Evolutionary conservation across 2,329 filamentous ascomycete genomes (phyloP).

Genomic region (Hypoxylon sp.): DNA sequence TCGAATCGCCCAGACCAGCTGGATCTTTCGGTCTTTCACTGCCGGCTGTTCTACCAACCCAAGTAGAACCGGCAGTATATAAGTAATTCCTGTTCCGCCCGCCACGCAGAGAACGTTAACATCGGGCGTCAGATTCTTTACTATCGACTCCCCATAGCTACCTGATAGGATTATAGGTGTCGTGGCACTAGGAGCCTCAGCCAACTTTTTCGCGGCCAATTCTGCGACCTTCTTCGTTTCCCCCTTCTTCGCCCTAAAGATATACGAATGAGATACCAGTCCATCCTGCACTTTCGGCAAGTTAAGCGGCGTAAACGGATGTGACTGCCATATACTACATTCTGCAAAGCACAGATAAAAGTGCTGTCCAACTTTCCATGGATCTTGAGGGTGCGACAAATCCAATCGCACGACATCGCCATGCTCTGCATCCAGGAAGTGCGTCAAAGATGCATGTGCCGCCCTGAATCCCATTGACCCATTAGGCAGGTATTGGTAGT

Average conservation of each 20-base stretch:
- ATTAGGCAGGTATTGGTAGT: conserved; percentile 67
- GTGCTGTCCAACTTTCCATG: conserved; percentile 78
- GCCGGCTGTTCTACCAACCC: conserved; percentile 53
- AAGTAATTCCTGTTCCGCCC: conserved; percentile 72
- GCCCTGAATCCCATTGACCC: conserved; percentile 68
- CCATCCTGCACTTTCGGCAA: conserved; percentile 62
- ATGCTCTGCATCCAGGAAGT: conserved; percentile 69
- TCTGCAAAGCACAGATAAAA: conserved; percentile 79
- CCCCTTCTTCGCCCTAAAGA: conserved; percentile 71
- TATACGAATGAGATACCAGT: conserved; percentile 67
- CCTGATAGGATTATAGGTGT: conserved; percentile 74
- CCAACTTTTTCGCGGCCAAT: conserved; percentile 59
- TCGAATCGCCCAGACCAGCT: conserved; percentile 77
- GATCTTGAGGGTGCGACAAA: conserved; percentile 71
- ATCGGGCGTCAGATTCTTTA: conserved; percentile 59
- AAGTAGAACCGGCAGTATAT: conserved; percentile 68
- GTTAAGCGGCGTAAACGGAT: conserved; percentile 77
- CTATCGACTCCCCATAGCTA: conserved; percentile 71
- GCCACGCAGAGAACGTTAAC: conserved; percentile 68
- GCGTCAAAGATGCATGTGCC: conserved; percentile 64
- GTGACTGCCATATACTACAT: conserved; percentile 78
- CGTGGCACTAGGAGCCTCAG: conserved; percentile 53
- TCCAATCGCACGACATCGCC: conserved; percentile 77
- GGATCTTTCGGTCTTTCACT: conserved; percentile 62
- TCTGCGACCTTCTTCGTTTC: conserved; percentile 71